These are phyloP conservation scores for Neodidymelliopsis sp. DNA, from an alignment of 2,329 filamentous ascomycete species.

Conservation along the genomic window DNA sequence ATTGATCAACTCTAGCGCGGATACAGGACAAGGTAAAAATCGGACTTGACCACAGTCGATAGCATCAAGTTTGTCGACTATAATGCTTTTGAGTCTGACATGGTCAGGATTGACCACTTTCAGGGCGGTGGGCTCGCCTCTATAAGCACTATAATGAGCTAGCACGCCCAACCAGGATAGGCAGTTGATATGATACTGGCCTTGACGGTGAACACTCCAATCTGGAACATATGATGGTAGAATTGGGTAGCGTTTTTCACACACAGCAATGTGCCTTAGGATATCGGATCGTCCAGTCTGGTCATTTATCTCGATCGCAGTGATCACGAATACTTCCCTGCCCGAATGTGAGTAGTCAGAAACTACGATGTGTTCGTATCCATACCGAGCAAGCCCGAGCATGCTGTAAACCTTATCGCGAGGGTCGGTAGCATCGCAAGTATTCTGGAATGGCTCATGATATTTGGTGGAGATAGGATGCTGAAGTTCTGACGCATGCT, in stretches of 20 bases:
- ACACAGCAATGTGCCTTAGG: not conserved
- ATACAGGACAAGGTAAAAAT: too few relatives aligned
- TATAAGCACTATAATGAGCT: too few relatives aligned
- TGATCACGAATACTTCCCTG: not conserved
- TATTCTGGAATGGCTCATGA: not conserved
- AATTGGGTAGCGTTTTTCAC: not conserved
- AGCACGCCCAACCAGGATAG: too few relatives aligned
- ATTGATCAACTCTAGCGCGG: too few relatives aligned
- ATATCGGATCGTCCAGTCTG: not conserved
- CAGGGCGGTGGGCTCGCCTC: too few relatives aligned
- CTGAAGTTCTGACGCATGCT: too few relatives aligned
- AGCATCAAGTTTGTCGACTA: too few relatives aligned
- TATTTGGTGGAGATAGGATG: not conserved
- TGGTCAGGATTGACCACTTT: too few relatives aligned
- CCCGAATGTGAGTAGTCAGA: not conserved
- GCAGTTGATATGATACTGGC: too few relatives aligned
- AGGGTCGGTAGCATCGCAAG: not conserved
- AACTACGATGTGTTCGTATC: not conserved
- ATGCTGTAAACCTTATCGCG: slow-evolving; percentile 1
- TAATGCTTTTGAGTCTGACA: too few relatives aligned
- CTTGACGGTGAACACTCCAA: not conserved
- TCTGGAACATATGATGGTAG: not conserved
- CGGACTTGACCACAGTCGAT: too few relatives aligned
- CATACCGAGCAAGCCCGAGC: not conserved
- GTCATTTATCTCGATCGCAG: not conserved